Evolutionary conservation across 768 basidiomycete species (phyloP).

Genomic region (Crassisporium funariophilum): DNA sequence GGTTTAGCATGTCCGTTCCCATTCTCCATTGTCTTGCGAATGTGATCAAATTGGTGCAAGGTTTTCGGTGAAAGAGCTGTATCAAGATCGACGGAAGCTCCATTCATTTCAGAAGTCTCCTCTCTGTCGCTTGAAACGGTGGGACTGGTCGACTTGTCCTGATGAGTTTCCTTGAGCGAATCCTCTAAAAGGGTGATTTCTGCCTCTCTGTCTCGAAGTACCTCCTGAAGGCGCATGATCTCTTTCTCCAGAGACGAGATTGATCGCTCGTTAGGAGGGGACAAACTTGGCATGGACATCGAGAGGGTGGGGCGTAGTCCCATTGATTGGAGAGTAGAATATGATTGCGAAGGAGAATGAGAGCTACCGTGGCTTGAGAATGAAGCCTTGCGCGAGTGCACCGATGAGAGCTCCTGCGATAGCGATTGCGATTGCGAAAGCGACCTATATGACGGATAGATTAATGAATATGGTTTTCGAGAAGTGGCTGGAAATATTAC

Average conservation of each 20-base stretch:
- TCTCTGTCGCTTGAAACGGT: constrained; percentile 13
- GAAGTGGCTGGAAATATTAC: constrained; percentile 37
- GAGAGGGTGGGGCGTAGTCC: constrained; percentile 56
- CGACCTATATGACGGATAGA: constrained; percentile 55
- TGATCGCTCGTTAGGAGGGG: constrained; percentile 64
- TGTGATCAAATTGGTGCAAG: constrained; percentile 70
- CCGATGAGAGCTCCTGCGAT: constrained; percentile 95
- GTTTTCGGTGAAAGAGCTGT: constrained; percentile 69
- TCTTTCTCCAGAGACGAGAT: constrained; percentile 88
- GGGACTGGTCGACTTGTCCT: constrained; percentile 21
- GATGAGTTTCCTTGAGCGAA: constrained; percentile 42
- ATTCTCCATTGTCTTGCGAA: constrained; percentile 69
- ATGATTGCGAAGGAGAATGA: constrained; percentile 63
- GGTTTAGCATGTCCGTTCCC: constrained; percentile 35
- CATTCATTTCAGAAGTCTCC: constrained; percentile 22
- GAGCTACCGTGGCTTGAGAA: constrained; percentile 74
- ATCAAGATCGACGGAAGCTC: constrained; percentile 22
- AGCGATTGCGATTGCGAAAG: constrained; percentile 93
- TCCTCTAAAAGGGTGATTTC: constrained; percentile 81
- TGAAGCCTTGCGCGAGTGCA: constrained; percentile 81
- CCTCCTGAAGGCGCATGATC: constrained; percentile 93
- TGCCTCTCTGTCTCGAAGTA: constrained; percentile 87
- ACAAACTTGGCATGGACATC: constrained; percentile 52
- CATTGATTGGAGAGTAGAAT: constrained; percentile 36
- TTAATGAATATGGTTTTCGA: constrained; percentile 14